Percentiles rank a stretch among this genome's conserved stretches.
Evolutionary conservation across 768 basidiomycete genomes (phyloP).

Genomic region (Macrolepiota albuminosa): DNA sequence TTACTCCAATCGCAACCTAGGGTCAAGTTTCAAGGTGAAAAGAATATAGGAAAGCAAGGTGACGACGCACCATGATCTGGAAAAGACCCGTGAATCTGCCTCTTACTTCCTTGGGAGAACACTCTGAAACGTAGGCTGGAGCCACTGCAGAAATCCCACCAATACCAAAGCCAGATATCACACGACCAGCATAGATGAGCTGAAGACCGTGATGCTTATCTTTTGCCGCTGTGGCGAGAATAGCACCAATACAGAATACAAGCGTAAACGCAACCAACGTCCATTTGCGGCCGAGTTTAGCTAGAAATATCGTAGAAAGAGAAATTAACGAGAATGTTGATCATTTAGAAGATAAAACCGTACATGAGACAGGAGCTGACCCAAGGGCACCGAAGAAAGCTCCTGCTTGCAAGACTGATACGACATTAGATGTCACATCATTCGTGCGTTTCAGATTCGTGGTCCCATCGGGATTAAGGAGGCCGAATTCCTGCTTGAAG

Average conservation of each 20-base stretch:
- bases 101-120: conserved; percentile 81
- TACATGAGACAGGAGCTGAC: conserved; percentile 67
- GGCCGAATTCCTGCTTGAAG: conserved; percentile 61
- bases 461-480: conserved; percentile 40
- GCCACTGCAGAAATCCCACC: conserved; percentile 81
- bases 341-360: conserved; percentile 14
- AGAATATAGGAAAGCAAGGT: background rate
- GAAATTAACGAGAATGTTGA: background rate
- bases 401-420: conserved; percentile 83
- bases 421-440: conserved; percentile 74
- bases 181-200: conserved; percentile 78
- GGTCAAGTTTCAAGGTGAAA: background rate
- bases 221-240: conserved; percentile 65
- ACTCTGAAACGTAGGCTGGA: conserved; percentile 84
- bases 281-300: conserved; percentile 58
- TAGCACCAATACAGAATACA: conserved; percentile 69
- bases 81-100: conserved; percentile 83
- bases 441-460: conserved; percentile 34
- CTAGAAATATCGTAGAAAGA: conserved; percentile 24
- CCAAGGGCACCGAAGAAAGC: conserved; percentile 85
- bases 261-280: conserved; percentile 57
- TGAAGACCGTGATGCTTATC: conserved; percentile 47
- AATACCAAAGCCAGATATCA: conserved; percentile 75
- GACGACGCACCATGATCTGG: conserved; percentile 67
- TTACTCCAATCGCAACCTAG: conserved; percentile 73